These are phyloP conservation scores for Chytriomyces sp. DNA, from an alignment of 192 early-diverging fungal species.

Conservation along the genomic window DNA sequence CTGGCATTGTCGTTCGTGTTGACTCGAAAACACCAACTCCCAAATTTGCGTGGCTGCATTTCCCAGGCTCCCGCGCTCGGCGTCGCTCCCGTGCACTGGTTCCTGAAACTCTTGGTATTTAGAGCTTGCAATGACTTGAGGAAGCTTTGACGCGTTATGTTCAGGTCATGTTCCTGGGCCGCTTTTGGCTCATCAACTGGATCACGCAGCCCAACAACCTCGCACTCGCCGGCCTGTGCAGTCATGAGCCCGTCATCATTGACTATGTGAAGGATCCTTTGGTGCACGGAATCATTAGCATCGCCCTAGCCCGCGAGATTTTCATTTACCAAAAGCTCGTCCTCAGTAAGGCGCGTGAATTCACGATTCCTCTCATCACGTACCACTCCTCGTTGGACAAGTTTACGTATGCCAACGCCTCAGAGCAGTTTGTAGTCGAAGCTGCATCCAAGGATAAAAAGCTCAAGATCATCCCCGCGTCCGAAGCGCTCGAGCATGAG, in stretches of 20 bases:
- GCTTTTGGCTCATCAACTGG: conserved; percentile 4
- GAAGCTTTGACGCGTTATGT: too few relatives aligned
- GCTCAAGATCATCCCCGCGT: not conserved
- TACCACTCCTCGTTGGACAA: conserved; percentile 15
- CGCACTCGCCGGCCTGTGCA: not conserved
- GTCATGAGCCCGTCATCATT: not conserved
- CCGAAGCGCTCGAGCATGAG: conserved; percentile 23
- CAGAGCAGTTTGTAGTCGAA: conserved; percentile 1
- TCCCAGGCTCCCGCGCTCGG: conserved; percentile 28
- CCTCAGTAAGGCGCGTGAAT: not conserved
- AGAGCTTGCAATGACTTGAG: not conserved
- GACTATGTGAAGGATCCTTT: conserved; percentile 10
- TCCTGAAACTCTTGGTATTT: not conserved
- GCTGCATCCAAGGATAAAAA: conserved; percentile 18
- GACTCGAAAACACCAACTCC: conserved; percentile 5
- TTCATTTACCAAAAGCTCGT: not conserved
- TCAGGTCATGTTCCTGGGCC: not conserved
- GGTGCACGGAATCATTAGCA: conserved; percentile 18
- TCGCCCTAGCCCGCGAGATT: conserved; percentile 21
- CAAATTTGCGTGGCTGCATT: conserved; percentile 28
- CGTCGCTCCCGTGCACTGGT: conserved; percentile 2
- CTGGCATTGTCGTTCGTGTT: conserved; percentile 32
- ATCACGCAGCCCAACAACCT: conserved; percentile 5
- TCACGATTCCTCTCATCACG: conserved; percentile 25
- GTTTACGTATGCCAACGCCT: conserved; percentile 3